A percentile compares a stretch with the other conserved stretches of the same genome.
phyloP scores from a whole-genome alignment of 2,329 filamentous ascomycete genomes.

The Fusarium circinatum region DNA sequence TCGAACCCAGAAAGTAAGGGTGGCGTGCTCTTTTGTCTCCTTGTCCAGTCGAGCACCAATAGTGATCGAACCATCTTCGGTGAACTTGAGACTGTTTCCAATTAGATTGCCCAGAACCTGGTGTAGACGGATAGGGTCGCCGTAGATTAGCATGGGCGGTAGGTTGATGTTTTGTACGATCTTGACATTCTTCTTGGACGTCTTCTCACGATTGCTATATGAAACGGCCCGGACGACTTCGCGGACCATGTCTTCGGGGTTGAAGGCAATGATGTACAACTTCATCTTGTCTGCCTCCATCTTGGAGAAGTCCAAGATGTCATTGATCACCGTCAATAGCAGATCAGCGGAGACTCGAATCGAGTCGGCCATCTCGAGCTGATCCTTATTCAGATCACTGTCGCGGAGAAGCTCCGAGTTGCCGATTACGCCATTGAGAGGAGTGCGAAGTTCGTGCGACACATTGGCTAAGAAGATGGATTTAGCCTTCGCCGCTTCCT shows the following conservation, averaged over 20 bases:
- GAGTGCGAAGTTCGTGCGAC: slow-evolving; percentile 83
- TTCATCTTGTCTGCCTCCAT: slow-evolving; percentile 91
- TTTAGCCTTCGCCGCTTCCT: slow-evolving; percentile 85
- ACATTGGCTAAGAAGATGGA: slow-evolving; percentile 84
- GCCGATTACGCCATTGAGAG: slow-evolving; percentile 88
- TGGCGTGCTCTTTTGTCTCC: slow-evolving; percentile 76
- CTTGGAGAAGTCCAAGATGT: slow-evolving; percentile 95
- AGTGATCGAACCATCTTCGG: slow-evolving; percentile 84
- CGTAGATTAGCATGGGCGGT: slow-evolving; percentile 77
- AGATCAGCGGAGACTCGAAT: slow-evolving; percentile 88
- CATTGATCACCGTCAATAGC: slow-evolving; percentile 91
- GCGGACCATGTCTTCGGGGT: slow-evolving; percentile 72
- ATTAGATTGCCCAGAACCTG: slow-evolving; percentile 84
- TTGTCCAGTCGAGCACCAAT: slow-evolving; percentile 79
- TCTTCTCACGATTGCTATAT: slow-evolving; percentile 72
- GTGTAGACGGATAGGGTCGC: slow-evolving; percentile 73
- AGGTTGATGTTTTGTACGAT: slow-evolving; percentile 77
- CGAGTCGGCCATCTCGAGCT: slow-evolving; percentile 87
- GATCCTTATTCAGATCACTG: slow-evolving; percentile 77
- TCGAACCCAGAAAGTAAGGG: slow-evolving; percentile 84
- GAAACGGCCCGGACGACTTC: slow-evolving; percentile 74
- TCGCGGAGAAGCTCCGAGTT: slow-evolving; percentile 87
- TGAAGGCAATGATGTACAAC: slow-evolving; percentile 77
- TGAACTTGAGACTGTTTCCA: slow-evolving; percentile 95
- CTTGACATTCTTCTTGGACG: slow-evolving; percentile 69